Conservation (phyloP, 345 rosid genomes). For the Luvunga scandens region DNA sequence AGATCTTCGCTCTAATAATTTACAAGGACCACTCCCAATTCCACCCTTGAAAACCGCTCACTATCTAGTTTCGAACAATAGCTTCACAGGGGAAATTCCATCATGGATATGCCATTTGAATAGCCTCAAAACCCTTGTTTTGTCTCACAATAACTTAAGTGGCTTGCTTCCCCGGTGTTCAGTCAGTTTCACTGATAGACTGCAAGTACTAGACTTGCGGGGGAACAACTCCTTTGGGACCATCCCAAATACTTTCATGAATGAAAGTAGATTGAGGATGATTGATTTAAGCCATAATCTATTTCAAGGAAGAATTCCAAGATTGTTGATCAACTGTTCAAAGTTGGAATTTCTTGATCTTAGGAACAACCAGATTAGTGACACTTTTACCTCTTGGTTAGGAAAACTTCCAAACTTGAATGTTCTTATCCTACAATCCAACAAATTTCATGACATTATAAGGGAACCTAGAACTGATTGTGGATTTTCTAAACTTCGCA, state of each 20-base stretch:
- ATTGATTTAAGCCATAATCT: not conserved
- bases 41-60: not conserved
- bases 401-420: not conserved
- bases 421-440: not conserved
- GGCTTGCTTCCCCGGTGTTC: slow-evolving; percentile 14
- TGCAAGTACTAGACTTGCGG: not conserved
- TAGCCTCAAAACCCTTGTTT: not conserved
- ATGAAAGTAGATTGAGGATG: not conserved
- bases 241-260: not conserved
- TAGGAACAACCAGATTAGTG: not conserved
- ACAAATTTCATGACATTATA: not conserved
- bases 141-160: slow-evolving; percentile 14
- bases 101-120: not conserved
- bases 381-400: not conserved
- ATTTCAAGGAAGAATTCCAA: not conserved
- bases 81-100: not conserved
- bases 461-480: not conserved
- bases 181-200: not conserved
- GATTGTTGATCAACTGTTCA: not conserved
- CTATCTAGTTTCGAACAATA: slow-evolving; percentile 5
- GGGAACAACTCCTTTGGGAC: slow-evolving; percentile 5
- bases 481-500: slow-evolving; percentile 4
- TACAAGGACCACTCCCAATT: no score
- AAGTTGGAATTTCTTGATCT: not conserved
- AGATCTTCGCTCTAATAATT: no score